Evolutionary conservation across 371 early-diverging fungal genomes (phyloP), one percentile per base, ranked within the genome.

Genomic region (Umbelopsis sp.): DNA sequence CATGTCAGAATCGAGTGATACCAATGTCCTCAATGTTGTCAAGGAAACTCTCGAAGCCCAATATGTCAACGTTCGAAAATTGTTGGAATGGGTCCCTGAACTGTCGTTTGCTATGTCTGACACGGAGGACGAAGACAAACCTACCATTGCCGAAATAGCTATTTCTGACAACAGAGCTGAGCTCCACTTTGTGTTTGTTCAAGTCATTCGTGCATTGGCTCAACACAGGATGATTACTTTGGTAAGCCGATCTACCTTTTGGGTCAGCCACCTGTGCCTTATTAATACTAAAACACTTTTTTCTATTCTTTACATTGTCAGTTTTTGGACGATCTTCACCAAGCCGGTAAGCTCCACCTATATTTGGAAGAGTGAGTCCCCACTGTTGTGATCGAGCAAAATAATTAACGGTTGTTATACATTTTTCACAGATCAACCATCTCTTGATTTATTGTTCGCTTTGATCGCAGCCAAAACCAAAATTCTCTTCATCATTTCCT

Each of bases 271-370:
- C 29, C 29, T 29, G 29, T 29, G 29, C 29, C 29, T 29, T 29
- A 3, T 29, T 29, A 29, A 29, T 29, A 12, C 41, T 41, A 41
- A 22, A 22, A 41, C 41, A 7, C 41, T 16, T 0, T 48, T 48
- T 25, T 32, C 22, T 22, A 22, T 22, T 22, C 18, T 68, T 41
- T 7, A 29, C 29, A 41, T 41, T 41, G 41, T 10, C 41, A 81
- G 76, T 82, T 82, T 65, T 45, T 82, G 48, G 83, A 82, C 52
- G 83, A 82, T 64, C 44, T 80, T n/a, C 83, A 82, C 48, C 73
- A 77, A 71, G 83, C 82, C 63, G 80, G 80, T 77, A 51, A 66
- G 67, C 25, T 18, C 22, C 10, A 38, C 24, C 63, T 29, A 10
- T 4, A 29, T 41, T 10, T 4, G 41, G 41, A 12, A 7, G 41